Evolutionary conservation across 805 yeast species (phyloP), one percentile per base, ranked within the genome.

Genomic region (Ogataea siamensis): DNA sequence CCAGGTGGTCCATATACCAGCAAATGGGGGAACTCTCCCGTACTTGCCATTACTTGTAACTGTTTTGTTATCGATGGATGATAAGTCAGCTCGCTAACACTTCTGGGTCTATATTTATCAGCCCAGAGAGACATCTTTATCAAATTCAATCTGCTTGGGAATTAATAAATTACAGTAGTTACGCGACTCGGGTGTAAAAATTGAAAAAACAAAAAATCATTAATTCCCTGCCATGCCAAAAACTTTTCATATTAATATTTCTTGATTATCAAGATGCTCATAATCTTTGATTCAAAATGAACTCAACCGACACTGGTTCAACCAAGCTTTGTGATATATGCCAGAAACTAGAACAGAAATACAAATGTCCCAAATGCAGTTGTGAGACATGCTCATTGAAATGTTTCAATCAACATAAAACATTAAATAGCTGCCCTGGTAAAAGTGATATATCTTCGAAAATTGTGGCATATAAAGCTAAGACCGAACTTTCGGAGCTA

Each of bases 71-170:
- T 74, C 4, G 71, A 73, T 0, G 62, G 62, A 55, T 88, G 95
- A 58, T 74, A 89, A 36, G 80, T 77, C 31, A 93, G 68, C 17
- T 69, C 71, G 2, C 70, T 74, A 34, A 93, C 68, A 1, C 70
- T 66, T 44, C 68, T 76, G 6, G 99, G 99, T 49, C 97, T 75
- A 62, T 88, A 80, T 50, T 88, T 87, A 61, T 93, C 98, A 6
- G 94, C 96, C 99, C 99, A 93, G 60, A 93, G 73, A 5, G 96
- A 83, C 96, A 89, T 89, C 12, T 20, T 9, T n/a, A n/a, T n/a
- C n/a, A n/a, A n/a, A n/a, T n/a, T n/a, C n/a, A n/a, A n/a, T n/a
- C n/a, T n/a, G n/a, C n/a, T n/a, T n/a, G n/a, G n/a, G n/a, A n/a
- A n/a, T n/a, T n/a, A n/a, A n/a, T n/a, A n/a, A n/a, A n/a, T n/a